phyloP scores from a whole-genome alignment of 345 rosid species.

The Cardamine chenopodiifolia region DNA sequence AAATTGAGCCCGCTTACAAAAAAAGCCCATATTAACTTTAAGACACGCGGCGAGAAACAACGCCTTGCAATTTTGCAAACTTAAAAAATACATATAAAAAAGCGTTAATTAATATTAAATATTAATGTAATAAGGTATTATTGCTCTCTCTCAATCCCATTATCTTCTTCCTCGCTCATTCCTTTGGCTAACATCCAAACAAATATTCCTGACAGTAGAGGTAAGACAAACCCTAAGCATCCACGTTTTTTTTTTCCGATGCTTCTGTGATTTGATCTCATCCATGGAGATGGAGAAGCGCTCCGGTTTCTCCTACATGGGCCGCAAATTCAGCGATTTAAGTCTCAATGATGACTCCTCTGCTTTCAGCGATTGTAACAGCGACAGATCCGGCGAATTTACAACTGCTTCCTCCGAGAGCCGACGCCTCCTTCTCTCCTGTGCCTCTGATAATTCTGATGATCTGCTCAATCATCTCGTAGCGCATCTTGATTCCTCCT shows the following conservation, averaged over 20 bases:
- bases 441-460: constrained; percentile 66
- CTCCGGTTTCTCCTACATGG: constrained; percentile 49
- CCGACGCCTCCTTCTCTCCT: constrained; percentile 66
- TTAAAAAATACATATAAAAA: neutral
- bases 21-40: neutral
- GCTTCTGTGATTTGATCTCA: neutral
- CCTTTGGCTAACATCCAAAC: constrained; percentile 27
- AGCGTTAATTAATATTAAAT: neutral
- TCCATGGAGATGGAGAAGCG: constrained; percentile 53
- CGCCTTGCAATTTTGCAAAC: neutral
- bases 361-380: constrained; percentile 92
- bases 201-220: constrained; percentile 32
- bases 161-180: constrained; percentile 11
- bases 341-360: constrained; percentile 56
- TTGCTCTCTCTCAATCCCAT: neutral
- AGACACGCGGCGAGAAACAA: constrained; percentile 4
- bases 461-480: constrained; percentile 78
- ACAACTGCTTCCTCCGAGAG: constrained; percentile 63
- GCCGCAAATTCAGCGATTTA: constrained; percentile 47
- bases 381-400: constrained; percentile 96
- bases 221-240: constrained; percentile 26
- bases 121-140: constrained; percentile 5
- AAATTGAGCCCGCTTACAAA: neutral
- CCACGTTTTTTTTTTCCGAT: constrained; percentile 9
- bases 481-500: constrained; percentile 63